Percentiles rank a stretch among this genome's conserved stretches.
Evolutionary conservation across 2,329 filamentous ascomycete species (phyloP).

Genomic region (Botryotinia globosa): DNA sequence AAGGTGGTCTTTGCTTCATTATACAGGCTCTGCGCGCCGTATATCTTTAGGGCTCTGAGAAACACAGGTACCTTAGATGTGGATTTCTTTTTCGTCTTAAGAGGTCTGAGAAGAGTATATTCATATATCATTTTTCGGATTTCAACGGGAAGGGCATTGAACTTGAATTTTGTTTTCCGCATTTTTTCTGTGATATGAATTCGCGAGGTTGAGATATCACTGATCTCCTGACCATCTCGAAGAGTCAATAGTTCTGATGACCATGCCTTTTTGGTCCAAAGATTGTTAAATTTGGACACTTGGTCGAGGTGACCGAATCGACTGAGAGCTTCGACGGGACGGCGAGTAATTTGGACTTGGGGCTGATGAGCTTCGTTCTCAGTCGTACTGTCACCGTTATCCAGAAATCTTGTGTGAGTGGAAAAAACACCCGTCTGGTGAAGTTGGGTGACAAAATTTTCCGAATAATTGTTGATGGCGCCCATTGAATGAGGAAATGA

Average conservation of each 20-base stretch:
- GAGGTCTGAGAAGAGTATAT: neutral
- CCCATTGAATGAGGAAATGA: accelerated
- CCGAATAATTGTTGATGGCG: accelerated
- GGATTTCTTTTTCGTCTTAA: neutral
- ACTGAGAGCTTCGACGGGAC: neutral
- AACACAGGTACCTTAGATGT: neutral
- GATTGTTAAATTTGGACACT: neutral
- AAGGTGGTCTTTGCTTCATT: neutral
- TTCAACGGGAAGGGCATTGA: neutral
- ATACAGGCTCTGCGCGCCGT: neutral
- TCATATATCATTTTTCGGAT: neutral
- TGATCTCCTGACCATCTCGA: neutral
- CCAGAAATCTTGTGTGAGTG: neutral
- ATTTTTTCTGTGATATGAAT: too few relatives aligned
- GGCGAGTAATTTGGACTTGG: neutral
- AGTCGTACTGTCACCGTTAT: neutral
- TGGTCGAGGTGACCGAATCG: neutral
- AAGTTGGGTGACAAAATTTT: accelerated
- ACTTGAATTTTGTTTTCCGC: neutral
- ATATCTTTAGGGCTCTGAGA: neutral
- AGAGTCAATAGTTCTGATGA: neutral
- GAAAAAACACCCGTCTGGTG: neutral
- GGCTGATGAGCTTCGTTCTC: neutral
- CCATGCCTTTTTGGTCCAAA: neutral
- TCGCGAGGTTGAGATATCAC: neutral